Conservation (phyloP, 176 grass and related monocot species). For the Pharus latifolius region DNA sequence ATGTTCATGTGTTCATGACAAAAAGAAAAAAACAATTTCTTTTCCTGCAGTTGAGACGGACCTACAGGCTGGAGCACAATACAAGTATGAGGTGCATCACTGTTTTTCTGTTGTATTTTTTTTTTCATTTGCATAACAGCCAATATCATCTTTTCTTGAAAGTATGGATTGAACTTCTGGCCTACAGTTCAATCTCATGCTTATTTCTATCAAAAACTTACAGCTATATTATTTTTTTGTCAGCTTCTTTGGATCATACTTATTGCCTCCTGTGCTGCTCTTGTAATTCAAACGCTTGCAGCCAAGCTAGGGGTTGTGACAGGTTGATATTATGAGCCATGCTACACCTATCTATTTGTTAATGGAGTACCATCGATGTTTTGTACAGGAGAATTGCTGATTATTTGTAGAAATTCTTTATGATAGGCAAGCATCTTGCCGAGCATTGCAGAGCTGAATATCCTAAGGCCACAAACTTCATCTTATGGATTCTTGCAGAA, state of each 20-base stretch:
- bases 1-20: conserved; percentile 2
- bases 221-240: conserved; percentile 1
- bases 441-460: conserved; percentile 97
- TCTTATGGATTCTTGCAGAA: conserved; percentile 95
- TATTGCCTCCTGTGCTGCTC: conserved; percentile 85
- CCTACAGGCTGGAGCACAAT: conserved; percentile 85
- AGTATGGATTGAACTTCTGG: background rate
- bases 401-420: conserved; percentile 10
- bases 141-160: background rate
- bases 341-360: background rate
- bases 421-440: conserved; percentile 87
- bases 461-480: conserved; percentile 72
- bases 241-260: conserved; percentile 99
- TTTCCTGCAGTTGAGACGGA: conserved; percentile 80
- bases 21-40: background rate
- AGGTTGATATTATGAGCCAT: conserved; percentile 38
- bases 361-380: background rate
- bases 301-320: conserved; percentile 91
- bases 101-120: background rate
- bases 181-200: background rate
- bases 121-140: background rate
- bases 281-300: conserved; percentile 94
- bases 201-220: background rate
- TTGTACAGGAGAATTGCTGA: background rate
- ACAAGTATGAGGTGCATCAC: conserved; percentile 77